These are phyloP conservation scores for Dothistroma septosporum DNA, from an alignment of 2,329 filamentous ascomycete species.

Conservation along the genomic window DNA sequence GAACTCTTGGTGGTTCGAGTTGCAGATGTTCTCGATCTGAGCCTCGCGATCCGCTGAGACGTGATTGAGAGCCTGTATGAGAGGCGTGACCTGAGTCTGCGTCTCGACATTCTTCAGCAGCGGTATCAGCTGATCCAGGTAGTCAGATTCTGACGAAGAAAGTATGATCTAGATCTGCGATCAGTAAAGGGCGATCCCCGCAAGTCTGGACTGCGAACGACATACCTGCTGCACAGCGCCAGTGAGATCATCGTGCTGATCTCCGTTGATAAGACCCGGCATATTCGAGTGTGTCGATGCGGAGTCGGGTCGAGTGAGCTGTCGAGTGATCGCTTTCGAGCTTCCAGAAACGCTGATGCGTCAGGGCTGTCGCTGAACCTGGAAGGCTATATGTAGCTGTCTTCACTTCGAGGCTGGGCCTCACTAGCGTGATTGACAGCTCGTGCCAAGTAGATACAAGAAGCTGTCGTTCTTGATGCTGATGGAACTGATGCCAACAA, in stretches of 20 bases:
- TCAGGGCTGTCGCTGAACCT: too few species aligned
- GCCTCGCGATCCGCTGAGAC: conserved; percentile 83
- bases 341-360: background rate
- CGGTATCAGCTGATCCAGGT: conserved; percentile 91
- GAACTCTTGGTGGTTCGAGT: conserved; percentile 96
- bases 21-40: conserved; percentile 90
- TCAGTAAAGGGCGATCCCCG: conserved; percentile 10
- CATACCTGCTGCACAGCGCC: conserved; percentile 49
- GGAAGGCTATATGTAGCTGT: background rate
- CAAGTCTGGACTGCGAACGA: background rate
- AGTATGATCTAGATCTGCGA: conserved; percentile 69
- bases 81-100: conserved; percentile 61
- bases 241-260: conserved; percentile 47
- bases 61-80: conserved; percentile 72
- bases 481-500: background rate
- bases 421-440: background rate
- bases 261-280: conserved; percentile 36
- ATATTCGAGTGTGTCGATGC: conserved; percentile 20
- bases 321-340: background rate
- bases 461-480: background rate
- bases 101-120: conserved; percentile 81
- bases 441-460: background rate
- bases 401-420: background rate
- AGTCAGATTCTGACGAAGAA: conserved; percentile 85
- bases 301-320: background rate